Base-by-base conservation (phyloP, 2,329 filamentous ascomycete genomes). In the Colletotrichum noveboracense region DNA sequence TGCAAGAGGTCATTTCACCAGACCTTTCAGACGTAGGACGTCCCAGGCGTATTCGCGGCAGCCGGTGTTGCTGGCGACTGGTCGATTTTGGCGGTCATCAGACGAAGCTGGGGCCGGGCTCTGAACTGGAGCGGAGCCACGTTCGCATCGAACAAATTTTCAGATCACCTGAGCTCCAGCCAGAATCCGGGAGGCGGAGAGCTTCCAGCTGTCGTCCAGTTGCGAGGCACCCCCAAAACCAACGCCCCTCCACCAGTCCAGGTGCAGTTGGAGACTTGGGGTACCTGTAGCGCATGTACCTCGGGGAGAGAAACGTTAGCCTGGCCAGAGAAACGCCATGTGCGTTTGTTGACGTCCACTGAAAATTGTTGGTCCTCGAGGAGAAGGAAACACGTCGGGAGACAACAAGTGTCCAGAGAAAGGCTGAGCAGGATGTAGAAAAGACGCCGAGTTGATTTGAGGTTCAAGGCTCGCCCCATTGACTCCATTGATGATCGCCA, bases 131-230 rank as follows among this genome's bases (percentile, higher is more conserved):
- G 74, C 74, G 74, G 74, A 74, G 74, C 70, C 58, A 73, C 70
- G 64, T 74, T 75, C 64, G 28, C 74, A 68, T 73, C 58, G 26
- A 73, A 48, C 56, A 73, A 75, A 73, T 73, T 73, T 75, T 75
- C 70, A 69, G 74, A 65, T 73, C 74, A 75, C 74, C 70, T 69
- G 74, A 75, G 74, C 70, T 69, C 70, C 65, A 75, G 70, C 55
- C 64, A 68, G 64, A 64, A 68, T 64, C 73, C 70, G 58, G 73
- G 64, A 61, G 36, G 73, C 73, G 56, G 68, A 75, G 62, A 72
- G 71, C 66, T 71, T 30, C 70, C 26, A 72, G 61, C 69, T 75
- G 69, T 62, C 64, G 62, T 72, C 43, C 52, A 68, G 69, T 72
- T 75, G 73, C 62, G 73, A 69, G 34, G 72, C 61, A 61, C 55